Percentiles rank a stretch among this genome's conserved stretches.
These are phyloP conservation scores for Amanita fuliginea DNA, from an alignment of 768 basidiomycete species.

Conservation along the genomic window DNA sequence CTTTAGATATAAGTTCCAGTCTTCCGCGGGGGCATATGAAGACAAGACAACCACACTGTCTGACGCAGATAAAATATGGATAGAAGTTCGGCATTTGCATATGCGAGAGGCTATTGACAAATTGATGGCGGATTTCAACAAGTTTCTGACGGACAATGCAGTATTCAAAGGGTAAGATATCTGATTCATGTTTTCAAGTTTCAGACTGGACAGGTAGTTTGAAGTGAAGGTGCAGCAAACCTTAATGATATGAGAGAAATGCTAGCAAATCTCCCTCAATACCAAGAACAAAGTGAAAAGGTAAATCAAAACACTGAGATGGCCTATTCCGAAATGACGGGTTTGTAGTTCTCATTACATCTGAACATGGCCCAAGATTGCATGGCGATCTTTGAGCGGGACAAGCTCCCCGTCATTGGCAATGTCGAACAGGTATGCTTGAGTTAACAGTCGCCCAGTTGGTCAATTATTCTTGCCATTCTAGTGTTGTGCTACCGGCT, in stretches of 20 bases:
- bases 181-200: slow-evolving; percentile 1
- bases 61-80: slow-evolving; percentile 87
- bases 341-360: slow-evolving; percentile 83
- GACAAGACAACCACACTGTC: slow-evolving; percentile 82
- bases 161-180: slow-evolving; percentile 76
- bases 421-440: slow-evolving; percentile 76
- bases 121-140: slow-evolving; percentile 91
- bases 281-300: slow-evolving; percentile 92
- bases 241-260: slow-evolving; percentile 99
- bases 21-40: slow-evolving; percentile 75
- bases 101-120: slow-evolving; percentile 99
- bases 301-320: slow-evolving; percentile 23
- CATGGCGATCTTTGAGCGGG: slow-evolving; percentile 86
- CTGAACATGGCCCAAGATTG: slow-evolving; percentile 97
- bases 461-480: neutral
- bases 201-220: slow-evolving; percentile 3
- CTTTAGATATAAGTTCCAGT: slow-evolving; percentile 84
- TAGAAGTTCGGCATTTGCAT: slow-evolving; percentile 89
- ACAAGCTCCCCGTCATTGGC: slow-evolving; percentile 73
- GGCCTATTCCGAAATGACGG: neutral
- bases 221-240: slow-evolving; percentile 70
- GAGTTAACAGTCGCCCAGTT: slow-evolving; percentile 9
- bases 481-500: slow-evolving; percentile 89
- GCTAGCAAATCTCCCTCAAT: slow-evolving; percentile 90
- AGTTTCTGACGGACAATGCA: slow-evolving; percentile 88